Evolutionary conservation across 2,329 filamentous ascomycete species (phyloP).

Genomic region (Sarocladium oryzae): DNA sequence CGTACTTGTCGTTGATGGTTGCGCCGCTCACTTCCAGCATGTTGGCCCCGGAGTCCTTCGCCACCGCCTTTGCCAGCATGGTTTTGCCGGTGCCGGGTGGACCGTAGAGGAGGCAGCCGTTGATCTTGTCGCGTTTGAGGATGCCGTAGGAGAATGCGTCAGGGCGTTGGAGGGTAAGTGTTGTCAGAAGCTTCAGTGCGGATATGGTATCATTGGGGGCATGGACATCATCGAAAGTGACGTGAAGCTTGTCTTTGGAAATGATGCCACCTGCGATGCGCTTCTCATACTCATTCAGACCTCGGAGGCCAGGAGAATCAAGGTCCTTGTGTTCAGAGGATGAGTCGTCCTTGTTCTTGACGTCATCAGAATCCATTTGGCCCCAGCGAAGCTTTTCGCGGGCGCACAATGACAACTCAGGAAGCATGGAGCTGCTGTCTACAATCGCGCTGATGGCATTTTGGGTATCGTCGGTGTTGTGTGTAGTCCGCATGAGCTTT

Average conservation of each 20-base stretch:
- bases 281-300: conserved; percentile 72
- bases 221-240: conserved; percentile 83
- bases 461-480: neutral
- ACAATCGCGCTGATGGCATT: neutral
- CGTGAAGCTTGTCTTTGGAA: conserved; percentile 73
- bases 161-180: conserved; percentile 76
- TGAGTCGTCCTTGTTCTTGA: conserved; percentile 16
- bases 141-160: conserved; percentile 97
- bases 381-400: too few species aligned
- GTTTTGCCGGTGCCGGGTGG: conserved; percentile 78
- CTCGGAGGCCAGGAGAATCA: conserved; percentile 20
- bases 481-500: neutral
- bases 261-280: conserved; percentile 75
- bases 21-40: conserved; percentile 86
- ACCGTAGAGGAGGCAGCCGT: conserved; percentile 81
- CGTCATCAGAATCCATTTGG: neutral
- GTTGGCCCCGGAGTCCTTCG: conserved; percentile 61
- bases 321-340: conserved; percentile 22
- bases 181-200: conserved; percentile 81
- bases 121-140: conserved; percentile 82
- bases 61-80: conserved; percentile 61
- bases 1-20: conserved; percentile 92
- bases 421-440: neutral
- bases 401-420: neutral
- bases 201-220: conserved; percentile 77